Evolutionary conservation across 331 rosid genomes (phyloP), one percentile per base, ranked within the genome.

Genomic region (Stylosanthes scabra): DNA sequence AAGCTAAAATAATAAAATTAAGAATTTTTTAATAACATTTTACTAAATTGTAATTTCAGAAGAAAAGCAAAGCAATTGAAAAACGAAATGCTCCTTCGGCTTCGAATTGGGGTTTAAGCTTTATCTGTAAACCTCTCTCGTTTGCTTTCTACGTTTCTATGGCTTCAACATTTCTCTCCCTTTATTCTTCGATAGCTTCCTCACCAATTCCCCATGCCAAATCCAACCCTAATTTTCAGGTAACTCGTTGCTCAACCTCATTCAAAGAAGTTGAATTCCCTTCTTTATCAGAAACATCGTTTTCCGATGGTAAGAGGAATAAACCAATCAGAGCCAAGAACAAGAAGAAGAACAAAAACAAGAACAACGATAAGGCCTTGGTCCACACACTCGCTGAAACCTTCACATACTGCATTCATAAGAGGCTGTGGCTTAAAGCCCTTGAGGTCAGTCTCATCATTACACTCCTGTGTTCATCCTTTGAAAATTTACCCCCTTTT

Each of bases 321-420:
- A 39, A 74, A 8, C 84, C 85, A 11, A 68, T 88, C 29, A 49
- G 34, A 0, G 85, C 82, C 75, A 87, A 66, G 27, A 89, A 89
- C 77, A 86, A 83, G 54, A 68, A 86, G 42, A 90, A 90, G 58
- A 15, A 79, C 72, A 88, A 88, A 74, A 82, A 81, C 9, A 73
- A 67, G 57, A 58, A 71, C 42, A 68, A 78, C 7, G 84, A 82
- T 65, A 88, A 86, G 79, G 89, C 83, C 13, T 86, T 88, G 94
- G 94, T 57, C 56, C 83, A 66, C 78, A 80, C 90, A 69, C 89
- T 91, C 81, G 80, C 97, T 2, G 94, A 91, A 76, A 66, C 87
- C 83, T 74, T 91, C 46, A 81, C 85, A 2, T 81, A 80, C 27
- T 59, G 51, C 56, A 83, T 91, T 67, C 66, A 76, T 8, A 86